Conservation (phyloP, 2,329 filamentous ascomycete species). For the Zopfia rhizophila region DNA sequence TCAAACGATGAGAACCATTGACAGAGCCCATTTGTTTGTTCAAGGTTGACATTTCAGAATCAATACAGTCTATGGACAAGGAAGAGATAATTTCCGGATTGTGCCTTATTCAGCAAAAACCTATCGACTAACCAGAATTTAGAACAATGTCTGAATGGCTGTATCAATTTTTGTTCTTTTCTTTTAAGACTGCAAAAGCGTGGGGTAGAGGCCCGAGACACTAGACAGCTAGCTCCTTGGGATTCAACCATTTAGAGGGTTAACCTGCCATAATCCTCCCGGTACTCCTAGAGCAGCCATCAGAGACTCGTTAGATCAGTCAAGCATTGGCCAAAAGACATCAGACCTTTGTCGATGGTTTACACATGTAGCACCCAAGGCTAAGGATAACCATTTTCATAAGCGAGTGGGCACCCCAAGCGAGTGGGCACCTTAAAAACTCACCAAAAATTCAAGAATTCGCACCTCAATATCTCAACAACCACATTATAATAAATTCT, state of each 20-base stretch:
- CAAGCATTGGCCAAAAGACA: slow-evolving; percentile 8
- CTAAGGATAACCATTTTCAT: no score
- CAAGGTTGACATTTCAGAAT: slow-evolving; percentile 36
- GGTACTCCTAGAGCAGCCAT: slow-evolving; percentile 13
- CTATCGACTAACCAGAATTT: slow-evolving; percentile 13
- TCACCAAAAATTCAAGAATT: no score
- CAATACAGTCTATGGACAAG: slow-evolving; percentile 33
- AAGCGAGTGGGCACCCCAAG: no score
- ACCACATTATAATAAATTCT: no score
- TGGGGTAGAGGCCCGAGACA: slow-evolving; percentile 26
- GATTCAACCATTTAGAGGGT: slow-evolving; percentile 10
- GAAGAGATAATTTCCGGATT: slow-evolving; percentile 31
- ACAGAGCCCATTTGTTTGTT: slow-evolving; percentile 38
- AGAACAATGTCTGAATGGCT: slow-evolving; percentile 39
- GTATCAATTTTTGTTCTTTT: slow-evolving; percentile 48
- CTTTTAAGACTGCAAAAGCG: slow-evolving; percentile 27
- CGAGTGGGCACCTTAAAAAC: no score
- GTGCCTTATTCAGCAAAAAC: background rate
- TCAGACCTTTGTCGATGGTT: slow-evolving; percentile 26
- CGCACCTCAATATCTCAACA: no score
- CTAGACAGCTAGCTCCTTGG: slow-evolving; percentile 35
- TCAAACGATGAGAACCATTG: slow-evolving; percentile 26
- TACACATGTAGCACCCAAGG: slow-evolving; percentile 25
- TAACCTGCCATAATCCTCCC: slow-evolving; percentile 3
- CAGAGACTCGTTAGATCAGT: background rate